Percentiles rank a stretch among this genome's conserved stretches.
Evolutionary conservation across 73 alveolate species (phyloP).

Genomic region (Paraurostyla sp.): DNA sequence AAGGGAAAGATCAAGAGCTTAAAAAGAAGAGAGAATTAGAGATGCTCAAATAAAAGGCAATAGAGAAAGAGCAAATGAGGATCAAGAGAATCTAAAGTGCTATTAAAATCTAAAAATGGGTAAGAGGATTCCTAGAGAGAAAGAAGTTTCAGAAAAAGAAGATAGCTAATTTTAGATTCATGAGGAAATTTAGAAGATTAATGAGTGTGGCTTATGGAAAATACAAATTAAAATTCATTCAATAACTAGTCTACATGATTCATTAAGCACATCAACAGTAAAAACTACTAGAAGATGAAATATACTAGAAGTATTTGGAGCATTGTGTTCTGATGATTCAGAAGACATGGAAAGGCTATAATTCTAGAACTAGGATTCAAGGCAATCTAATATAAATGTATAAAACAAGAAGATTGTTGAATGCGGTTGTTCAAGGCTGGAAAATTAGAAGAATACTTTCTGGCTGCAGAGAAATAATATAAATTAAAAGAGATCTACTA

Average conservation of each 20-base stretch:
- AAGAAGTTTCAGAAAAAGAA: background rate
- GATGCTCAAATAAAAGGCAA: conserved; percentile 6
- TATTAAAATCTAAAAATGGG: background rate
- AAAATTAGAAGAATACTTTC: conserved; percentile 41
- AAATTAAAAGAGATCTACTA: conserved; percentile 19
- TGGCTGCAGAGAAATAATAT: conserved; percentile 17
- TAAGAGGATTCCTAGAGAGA: background rate
- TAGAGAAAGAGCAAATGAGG: conserved; percentile 1
- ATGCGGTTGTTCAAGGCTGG: conserved; percentile 44
- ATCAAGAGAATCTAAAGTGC: background rate
- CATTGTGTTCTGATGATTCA: conserved; percentile 63
- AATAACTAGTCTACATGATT: background rate
- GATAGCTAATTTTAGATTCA: conserved; percentile 43
- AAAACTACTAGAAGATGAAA: background rate
- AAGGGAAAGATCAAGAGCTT: background rate
- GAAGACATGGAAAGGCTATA: conserved; percentile 63
- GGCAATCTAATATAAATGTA: background rate
- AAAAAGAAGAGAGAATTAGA: conserved; percentile 20
- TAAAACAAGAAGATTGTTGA: background rate
- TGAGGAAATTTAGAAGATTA: conserved; percentile 59
- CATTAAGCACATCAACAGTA: background rate
- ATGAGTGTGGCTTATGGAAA: conserved; percentile 60
- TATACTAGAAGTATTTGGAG: conserved; percentile 18
- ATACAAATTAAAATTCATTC: background rate
- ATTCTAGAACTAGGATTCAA: conserved; percentile 13